Base-by-base conservation (phyloP, 164 flowering plant species). In the Berberis thunbergii region DNA sequence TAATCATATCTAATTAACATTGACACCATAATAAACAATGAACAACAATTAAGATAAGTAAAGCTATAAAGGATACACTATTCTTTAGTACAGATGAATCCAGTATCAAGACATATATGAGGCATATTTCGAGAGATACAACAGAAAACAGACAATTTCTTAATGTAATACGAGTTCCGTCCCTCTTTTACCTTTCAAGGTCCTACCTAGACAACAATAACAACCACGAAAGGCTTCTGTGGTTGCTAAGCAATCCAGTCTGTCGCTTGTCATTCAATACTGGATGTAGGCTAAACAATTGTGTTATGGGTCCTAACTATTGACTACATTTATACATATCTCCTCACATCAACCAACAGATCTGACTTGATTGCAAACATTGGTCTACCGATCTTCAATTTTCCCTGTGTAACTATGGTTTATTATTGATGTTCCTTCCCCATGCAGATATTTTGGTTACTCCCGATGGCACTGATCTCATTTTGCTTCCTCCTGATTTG, bases 231-330 rank as follows among this genome's bases (percentile, higher is more conserved):
- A 58, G 52, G 11, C 10, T 11, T 49, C 11, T 55, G 46, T 50
- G 43, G 69, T 59, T 26, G 57, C 63, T 67, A 67, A 62, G 49
- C 62, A 62, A 6, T 56, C 59, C 64, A 55, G 61, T 45, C 42
- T 68, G 9, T 61, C 56, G 26, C 42, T 68, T 49, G 42, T 57
- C 66, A 62, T 49, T 68, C 26, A 43, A 42, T 63, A 40, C 57
- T 63, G 45, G 54, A 45, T 67, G 64, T 45, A 44, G 63, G 62
- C 39, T 45, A 26, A 38, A 2, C 45, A 53, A 61, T 54, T 10
- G 46, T 42, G 2, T 2, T 48, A 45, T 53, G 53, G 60, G 8
- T 55, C 70, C n/a, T 9, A 62, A 26, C 55, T 62, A 43, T 26
- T 10, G 10, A 13, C 43, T 49, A 7, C 13, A 9, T 41, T 63